These are phyloP conservation scores for Begonia masoniana DNA, from an alignment of 306 rosid genomes.

Conservation along the genomic window DNA sequence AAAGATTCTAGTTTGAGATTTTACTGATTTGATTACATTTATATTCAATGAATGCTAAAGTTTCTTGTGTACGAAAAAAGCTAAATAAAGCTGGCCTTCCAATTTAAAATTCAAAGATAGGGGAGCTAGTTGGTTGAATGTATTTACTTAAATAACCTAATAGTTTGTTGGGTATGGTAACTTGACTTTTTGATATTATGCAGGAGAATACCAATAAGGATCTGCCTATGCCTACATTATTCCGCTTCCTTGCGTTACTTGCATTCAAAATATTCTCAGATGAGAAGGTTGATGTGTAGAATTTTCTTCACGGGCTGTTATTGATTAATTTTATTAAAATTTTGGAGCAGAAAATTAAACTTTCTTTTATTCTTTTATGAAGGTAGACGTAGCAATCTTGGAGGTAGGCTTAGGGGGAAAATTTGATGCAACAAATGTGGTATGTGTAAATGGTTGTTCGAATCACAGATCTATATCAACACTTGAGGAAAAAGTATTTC, in stretches of 20 bases:
- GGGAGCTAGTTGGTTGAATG: neutral
- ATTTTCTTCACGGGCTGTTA: slow-evolving; percentile 6
- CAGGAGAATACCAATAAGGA: slow-evolving; percentile 54
- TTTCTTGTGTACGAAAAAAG: too few species aligned
- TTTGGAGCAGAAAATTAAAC: neutral
- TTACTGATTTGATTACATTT: too few species aligned
- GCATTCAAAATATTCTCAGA: slow-evolving; percentile 86
- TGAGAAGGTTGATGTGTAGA: slow-evolving; percentile 46
- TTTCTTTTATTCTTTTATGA: slow-evolving; percentile 14
- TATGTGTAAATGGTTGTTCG: slow-evolving; percentile 16
- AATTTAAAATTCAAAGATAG: too few species aligned
- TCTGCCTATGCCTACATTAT: slow-evolving; percentile 77
- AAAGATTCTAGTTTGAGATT: too few species aligned
- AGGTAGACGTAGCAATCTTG: slow-evolving; percentile 79
- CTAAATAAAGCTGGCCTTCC: too few species aligned
- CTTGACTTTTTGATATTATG: neutral
- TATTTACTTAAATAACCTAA: too few species aligned
- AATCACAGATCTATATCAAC: neutral
- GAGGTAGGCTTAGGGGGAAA: slow-evolving; percentile 93
- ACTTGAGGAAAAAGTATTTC: neutral
- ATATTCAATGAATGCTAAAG: too few species aligned
- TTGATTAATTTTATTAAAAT: neutral
- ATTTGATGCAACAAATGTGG: slow-evolving; percentile 90
- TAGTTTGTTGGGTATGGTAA: neutral
- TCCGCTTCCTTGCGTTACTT: slow-evolving; percentile 85